Evolutionary conservation across 441 rosid genomes (phyloP), one percentile per base, ranked within the genome.

Genomic region (Rhodomyrtus psidioides): DNA sequence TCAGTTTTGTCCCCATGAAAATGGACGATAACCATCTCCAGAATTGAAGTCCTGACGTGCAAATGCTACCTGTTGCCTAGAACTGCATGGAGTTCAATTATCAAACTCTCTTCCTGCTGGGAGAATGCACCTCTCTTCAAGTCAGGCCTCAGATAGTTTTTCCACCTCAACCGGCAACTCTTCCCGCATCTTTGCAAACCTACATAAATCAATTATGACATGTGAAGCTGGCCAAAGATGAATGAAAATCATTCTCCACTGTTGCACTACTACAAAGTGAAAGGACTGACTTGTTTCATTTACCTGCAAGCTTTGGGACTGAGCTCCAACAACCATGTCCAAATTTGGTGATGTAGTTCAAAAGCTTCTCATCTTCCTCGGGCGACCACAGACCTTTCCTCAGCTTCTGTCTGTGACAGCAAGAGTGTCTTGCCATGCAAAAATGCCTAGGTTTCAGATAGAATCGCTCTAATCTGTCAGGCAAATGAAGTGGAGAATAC

Each of bases 241-340:
- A 54, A 12, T n/a, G 15, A 30, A 54, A 39, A 60, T 14, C 28
- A 26, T 81, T 76, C 6, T 76, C 21, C 59, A 19, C 83, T 85
- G 76, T 87, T 83, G 30, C 59, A 82, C 39, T 51, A 16, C 17
- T 16, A 53, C 65, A 28, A 81, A 82, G 51, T 42, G 10, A 39
- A 55, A 30, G n/a, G 55, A 74, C 53, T 24, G 57, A 24, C 34
- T 46, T 49, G 2, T 49, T 44, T 51, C 5, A 26, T 28, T 54
- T 89, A 95, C 99, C 99, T 21, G 99, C 98, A 44, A 91, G 92
- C 86, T 95, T 95, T 46, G 99, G 99, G 85, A 96, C 99, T 86
- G 98, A 94, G 90, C 99, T 95, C 99, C 99, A 96, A 74, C 98
- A 96, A 16, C 98, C 99, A 88, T 93, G 98, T 28, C 99, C 99